phyloP scores from a whole-genome alignment of 2,329 filamentous ascomycete genomes.

The Xylariaceae sp. region DNA sequence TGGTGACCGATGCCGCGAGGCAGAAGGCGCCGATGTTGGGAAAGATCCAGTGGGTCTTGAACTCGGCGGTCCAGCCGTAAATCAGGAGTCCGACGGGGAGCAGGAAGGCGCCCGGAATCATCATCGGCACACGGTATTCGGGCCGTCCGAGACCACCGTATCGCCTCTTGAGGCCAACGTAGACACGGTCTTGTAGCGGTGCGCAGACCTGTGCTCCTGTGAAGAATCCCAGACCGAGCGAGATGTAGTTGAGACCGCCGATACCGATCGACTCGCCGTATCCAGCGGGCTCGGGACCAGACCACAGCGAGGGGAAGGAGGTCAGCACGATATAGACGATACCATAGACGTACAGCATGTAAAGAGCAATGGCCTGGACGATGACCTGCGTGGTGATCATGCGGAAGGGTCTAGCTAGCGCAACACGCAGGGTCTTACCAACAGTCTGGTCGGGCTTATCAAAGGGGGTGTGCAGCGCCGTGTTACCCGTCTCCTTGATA shows the following conservation, averaged over 20 bases:
- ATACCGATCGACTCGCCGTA: constrained; percentile 34
- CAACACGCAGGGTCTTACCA: constrained; percentile 34
- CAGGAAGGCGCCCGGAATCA: constrained; percentile 38
- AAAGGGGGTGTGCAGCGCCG: constrained; percentile 43
- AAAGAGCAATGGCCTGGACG: constrained; percentile 45
- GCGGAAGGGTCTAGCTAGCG: constrained; percentile 45
- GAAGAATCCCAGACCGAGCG: constrained; percentile 35
- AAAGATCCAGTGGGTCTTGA: constrained; percentile 40
- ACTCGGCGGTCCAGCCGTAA: constrained; percentile 43
- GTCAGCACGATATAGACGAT: constrained; percentile 45
- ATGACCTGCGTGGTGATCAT: constrained; percentile 50
- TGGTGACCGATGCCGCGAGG: constrained; percentile 36
- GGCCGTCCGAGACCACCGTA: constrained; percentile 36
- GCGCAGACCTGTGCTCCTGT: constrained; percentile 38
- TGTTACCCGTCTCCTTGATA: constrained; percentile 53
- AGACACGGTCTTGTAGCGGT: constrained; percentile 42
- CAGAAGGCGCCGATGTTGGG: constrained; percentile 41
- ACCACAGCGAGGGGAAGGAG: constrained; percentile 46
- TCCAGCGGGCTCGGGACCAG: constrained; percentile 17
- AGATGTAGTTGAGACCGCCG: constrained; percentile 37
- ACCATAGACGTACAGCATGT: constrained; percentile 52
- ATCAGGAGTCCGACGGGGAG: constrained; percentile 41
- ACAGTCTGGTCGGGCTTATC: constrained; percentile 39
- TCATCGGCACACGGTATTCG: constrained; percentile 41
- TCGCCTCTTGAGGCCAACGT: constrained; percentile 39